A percentile compares a stretch with the other conserved stretches of the same genome.
Conservation (phyloP, 345 rosid genomes). For the Carallia brachiata region DNA sequence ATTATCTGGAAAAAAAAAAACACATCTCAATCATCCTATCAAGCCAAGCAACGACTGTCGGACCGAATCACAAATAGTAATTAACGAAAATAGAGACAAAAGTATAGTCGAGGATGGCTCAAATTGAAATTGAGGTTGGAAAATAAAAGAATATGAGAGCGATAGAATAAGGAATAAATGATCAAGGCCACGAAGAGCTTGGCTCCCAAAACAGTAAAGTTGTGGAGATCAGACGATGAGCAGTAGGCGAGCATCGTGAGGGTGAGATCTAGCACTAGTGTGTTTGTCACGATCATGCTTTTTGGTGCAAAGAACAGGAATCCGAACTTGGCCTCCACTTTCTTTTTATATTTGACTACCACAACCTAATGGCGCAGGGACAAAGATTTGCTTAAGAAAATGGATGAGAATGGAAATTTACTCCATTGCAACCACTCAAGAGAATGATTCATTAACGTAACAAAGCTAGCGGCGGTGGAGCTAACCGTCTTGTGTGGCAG, state of each 20-base stretch:
- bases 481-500: no score
- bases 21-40: no score
- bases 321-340: constrained; percentile 62
- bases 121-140: not conserved
- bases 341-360: not conserved
- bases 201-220: constrained; percentile 73
- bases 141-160: constrained; percentile 67
- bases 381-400: no score
- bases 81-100: not conserved
- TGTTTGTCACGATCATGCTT: constrained; percentile 69
- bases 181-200: constrained; percentile 64
- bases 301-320: constrained; percentile 37
- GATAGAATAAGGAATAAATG: constrained; percentile 60
- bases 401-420: no score
- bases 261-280: constrained; percentile 76
- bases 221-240: constrained; percentile 78
- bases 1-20: not conserved
- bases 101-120: not conserved
- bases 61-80: not conserved
- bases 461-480: no score
- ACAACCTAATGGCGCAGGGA: no score
- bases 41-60: no score
- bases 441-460: no score
- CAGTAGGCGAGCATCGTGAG: constrained; percentile 81
- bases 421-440: no score